Evolutionary conservation across 75 land plant species (phyloP), one percentile per base, ranked within the genome.

Genomic region (Isoetes taiwanensis): DNA sequence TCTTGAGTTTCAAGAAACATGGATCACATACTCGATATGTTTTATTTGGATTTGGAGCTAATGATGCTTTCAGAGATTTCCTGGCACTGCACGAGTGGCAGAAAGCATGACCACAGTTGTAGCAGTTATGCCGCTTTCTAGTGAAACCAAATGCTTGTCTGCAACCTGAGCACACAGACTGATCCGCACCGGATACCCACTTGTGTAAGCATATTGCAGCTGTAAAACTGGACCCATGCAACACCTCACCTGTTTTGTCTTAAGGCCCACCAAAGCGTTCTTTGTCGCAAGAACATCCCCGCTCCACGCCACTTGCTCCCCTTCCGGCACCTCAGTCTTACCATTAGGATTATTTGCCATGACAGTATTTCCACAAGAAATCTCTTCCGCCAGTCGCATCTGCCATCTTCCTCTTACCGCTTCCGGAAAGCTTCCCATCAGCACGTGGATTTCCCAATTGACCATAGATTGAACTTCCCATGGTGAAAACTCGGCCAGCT

Each of bases 321-420:
- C 79, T 89, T 19, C 96, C n/a, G n/a, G n/a, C n/a, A n/a, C 95
- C 96, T 90, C 85, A 3, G 96, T 85, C 64, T 79, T 85, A 33
- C 85, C 96, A 64, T 89, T 90, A 28, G 77, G 70, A 62, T 76
- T 85, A 28, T 79, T 74, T 24, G 96, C 81, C 59, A 89, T 68
- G 29, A 79, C 91, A 28, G 85, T 82, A 34, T 81, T 63, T 31
- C 95, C 95, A 60, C 86, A 88, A 28, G 90, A 66, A 30, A 88
- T 74, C 41, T 85, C 95, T 55, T 85, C n/a, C 86, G 26, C 85
- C 86, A 79, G 69, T 85, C 23, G 69, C 66, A 52, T 81, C 72
- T 8, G 54, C 37, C 2, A 89, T 56, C 42, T 65, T 81, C 31
- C 91, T 85, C 41, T 80, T 76, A 30, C 79, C 85, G 40, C 73